Conservation (phyloP, 2,329 filamentous ascomycete genomes). For the Botrytis tulipae region DNA sequence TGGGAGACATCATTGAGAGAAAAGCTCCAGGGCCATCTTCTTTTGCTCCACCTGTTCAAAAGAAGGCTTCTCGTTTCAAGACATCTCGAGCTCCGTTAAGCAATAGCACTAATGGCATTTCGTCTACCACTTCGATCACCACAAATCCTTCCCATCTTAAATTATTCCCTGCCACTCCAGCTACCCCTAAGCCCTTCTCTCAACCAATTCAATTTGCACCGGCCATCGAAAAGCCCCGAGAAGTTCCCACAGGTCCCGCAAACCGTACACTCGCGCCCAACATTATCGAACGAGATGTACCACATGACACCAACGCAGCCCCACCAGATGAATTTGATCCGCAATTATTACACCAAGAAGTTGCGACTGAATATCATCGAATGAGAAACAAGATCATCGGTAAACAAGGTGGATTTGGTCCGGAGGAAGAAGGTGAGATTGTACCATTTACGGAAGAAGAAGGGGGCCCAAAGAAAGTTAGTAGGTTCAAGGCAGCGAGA, state of each 20-base stretch:
- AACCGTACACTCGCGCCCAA: constrained; percentile 57
- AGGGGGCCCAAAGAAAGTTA: constrained; percentile 61
- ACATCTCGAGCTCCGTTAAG: constrained; percentile 36
- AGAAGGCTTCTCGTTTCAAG: constrained; percentile 46
- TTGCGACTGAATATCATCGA: constrained; percentile 79
- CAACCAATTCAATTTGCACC: constrained; percentile 32
- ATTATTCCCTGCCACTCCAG: constrained; percentile 30
- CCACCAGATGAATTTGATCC: constrained; percentile 70
- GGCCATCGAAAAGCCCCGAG: constrained; percentile 25
- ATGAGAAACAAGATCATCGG: constrained; percentile 81
- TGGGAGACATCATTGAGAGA: constrained; percentile 49
- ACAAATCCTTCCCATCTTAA: constrained; percentile 23
- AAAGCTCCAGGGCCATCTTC: constrained; percentile 28
- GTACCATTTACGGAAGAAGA: constrained; percentile 66
- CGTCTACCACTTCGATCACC: constrained; percentile 17
- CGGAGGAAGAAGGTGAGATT: constrained; percentile 62
- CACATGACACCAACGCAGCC: constrained; percentile 35
- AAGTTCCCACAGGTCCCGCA: constrained; percentile 40
- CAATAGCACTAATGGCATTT: constrained; percentile 25
- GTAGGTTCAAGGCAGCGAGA: constrained; percentile 71
- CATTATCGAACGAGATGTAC: constrained; percentile 54
- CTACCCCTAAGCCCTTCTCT: constrained; percentile 32
- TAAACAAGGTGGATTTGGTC: constrained; percentile 76
- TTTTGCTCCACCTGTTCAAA: constrained; percentile 30
- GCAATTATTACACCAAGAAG: constrained; percentile 69